Conservation (phyloP, 1,139 yeast genomes). For the Hemisphaericaspora subhashii region DNA sequence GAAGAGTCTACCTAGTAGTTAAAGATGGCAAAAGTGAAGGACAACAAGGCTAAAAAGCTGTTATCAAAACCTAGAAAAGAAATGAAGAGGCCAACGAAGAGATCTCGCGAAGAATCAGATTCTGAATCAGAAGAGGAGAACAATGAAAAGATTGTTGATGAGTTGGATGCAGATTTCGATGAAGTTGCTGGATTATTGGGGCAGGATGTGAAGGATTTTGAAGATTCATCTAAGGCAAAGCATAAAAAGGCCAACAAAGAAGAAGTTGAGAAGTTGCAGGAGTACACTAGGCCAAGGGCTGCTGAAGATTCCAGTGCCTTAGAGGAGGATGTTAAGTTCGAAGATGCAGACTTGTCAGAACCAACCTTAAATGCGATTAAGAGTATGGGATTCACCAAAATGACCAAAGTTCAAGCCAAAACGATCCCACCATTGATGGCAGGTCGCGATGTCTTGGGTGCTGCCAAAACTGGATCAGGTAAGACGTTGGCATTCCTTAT, state of each 20-base stretch:
- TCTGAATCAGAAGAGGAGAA: conserved; percentile 29
- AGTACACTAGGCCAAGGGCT: conserved; percentile 20
- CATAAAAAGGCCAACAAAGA: conserved; percentile 18
- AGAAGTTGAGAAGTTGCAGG: conserved; percentile 16
- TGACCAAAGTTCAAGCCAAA: conserved; percentile 93
- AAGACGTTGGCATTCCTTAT: conserved; percentile 92
- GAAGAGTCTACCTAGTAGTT: conserved; percentile 1
- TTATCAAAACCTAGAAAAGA: conserved; percentile 2
- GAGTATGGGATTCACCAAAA: conserved; percentile 82
- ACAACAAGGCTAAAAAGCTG: conserved; percentile 1
- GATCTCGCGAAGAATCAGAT: conserved; percentile 16
- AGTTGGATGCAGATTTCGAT: conserved; percentile 52
- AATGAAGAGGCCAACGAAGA: conserved; percentile 7
- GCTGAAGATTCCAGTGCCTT: conserved; percentile 24
- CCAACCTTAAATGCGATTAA: conserved; percentile 78
- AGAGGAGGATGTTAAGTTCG: conserved; percentile 41
- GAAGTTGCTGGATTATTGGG: conserved; percentile 58
- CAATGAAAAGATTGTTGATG: conserved; percentile 47
- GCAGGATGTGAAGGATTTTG: conserved; percentile 37
- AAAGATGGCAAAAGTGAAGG: conserved; percentile 13
- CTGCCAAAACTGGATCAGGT: conserved; percentile 98
- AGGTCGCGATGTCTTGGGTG: conserved; percentile 94
- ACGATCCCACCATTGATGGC: conserved; percentile 94
- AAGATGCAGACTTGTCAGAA: conserved; percentile 61
- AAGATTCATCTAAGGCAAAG: conserved; percentile 28